phyloP scores from a whole-genome alignment of 1,284 basidiomycete species.

The Volvariella volvacea region DNA sequence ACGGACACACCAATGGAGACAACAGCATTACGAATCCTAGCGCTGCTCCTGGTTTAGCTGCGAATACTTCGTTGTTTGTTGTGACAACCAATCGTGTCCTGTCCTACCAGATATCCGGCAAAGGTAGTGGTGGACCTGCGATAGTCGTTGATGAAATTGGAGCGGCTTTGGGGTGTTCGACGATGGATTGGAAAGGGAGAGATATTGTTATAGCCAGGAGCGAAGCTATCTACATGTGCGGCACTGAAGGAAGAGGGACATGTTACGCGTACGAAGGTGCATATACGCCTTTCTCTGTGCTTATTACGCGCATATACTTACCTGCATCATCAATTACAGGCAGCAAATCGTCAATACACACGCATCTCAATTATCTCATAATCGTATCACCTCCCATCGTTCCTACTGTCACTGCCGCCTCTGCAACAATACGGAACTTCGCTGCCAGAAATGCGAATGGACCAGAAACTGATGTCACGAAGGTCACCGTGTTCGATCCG shows the following conservation, averaged over 20 bases:
- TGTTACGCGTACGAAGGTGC: conserved; percentile 89
- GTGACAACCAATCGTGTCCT: conserved; percentile 83
- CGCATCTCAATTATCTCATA: conserved; percentile 77
- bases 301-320: background rate
- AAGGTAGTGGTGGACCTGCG: conserved; percentile 63
- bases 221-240: conserved; percentile 88
- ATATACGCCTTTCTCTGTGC: conserved; percentile 4
- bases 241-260: conserved; percentile 76
- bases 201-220: conserved; percentile 86
- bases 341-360: conserved; percentile 63
- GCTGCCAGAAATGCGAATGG: conserved; percentile 36
- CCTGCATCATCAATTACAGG: conserved; percentile 29
- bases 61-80: conserved; percentile 71
- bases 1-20: conserved; percentile 26
- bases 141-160: conserved; percentile 83
- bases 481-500: conserved; percentile 86
- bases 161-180: conserved; percentile 76
- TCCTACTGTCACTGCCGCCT: conserved; percentile 56
- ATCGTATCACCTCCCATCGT: conserved; percentile 84
- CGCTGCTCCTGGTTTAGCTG: conserved; percentile 4
- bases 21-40: conserved; percentile 6
- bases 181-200: conserved; percentile 64
- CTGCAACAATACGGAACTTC: conserved; percentile 73
- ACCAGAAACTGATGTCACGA: conserved; percentile 64
- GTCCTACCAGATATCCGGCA: conserved; percentile 72